Base-by-base conservation (phyloP, 768 basidiomycete species). In the Hydnum rufescens region DNA sequence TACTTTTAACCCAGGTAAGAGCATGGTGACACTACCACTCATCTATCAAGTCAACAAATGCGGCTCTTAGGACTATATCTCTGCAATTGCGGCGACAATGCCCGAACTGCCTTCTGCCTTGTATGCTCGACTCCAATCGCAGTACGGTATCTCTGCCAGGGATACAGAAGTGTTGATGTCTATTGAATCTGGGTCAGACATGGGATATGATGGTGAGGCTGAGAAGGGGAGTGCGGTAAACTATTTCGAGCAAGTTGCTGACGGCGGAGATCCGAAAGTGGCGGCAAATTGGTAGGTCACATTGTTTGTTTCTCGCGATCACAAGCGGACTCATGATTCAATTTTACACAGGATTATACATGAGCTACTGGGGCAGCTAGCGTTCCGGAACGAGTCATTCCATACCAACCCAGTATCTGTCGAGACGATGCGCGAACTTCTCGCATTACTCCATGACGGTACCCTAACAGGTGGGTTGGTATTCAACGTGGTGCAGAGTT, bases 201-300 rank as follows among this genome's bases (percentile, higher is more conserved):
- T 82, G 18, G 69, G 67, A 8, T 77, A 70, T 55, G 82, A 85
- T 56, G 81, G 81, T 0, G 71, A 67, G 55, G 61, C 64, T 1
- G 64, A 65, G 5, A 46, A 42, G 1, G 58, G 57, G 5, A 74
- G 77, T 4, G 83, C 78, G 1, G 72, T 93, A 2, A 66, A 70
- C 3, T 97, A 84, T 64, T 97, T 95, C 60, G 86, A 95, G 60
- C 66, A 75, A 4, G 77, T 88, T 39, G 66, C 72, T 0, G 26
- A 47, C 8, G 68, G 66, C 6, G 67, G 82, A 49, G 73, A 82
- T 54, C 76, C 84, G 0, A 82, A 80, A 59, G 65, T 71, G 3
- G 84, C 79, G 16, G 73, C 81, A 18, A 96, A 96, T 61, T 97
- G 90, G 93, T 89, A 53, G 55, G 74, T 62, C 5, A 2, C 5